Evolutionary conservation across 768 basidiomycete species (phyloP).

Genomic region (Mycena rebaudengoi): DNA sequence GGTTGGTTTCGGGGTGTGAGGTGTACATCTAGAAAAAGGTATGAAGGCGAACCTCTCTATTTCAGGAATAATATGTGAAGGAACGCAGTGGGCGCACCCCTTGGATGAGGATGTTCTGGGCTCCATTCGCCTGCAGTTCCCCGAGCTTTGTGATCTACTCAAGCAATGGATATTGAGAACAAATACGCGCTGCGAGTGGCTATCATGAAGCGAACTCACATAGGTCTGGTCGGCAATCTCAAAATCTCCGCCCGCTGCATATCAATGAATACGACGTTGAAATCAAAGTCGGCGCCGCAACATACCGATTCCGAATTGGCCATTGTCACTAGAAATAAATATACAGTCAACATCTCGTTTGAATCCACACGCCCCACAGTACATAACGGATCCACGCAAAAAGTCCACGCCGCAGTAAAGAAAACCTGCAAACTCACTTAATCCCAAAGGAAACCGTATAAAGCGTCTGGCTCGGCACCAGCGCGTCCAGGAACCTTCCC

Average conservation of each 20-base stretch:
- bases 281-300: neutral
- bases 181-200: too few species aligned
- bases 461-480: constrained; percentile 37
- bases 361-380: neutral
- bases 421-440: constrained; percentile 38
- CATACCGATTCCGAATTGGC: constrained; percentile 36
- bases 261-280: neutral
- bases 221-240: constrained; percentile 33
- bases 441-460: constrained; percentile 43
- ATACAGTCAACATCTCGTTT: too few species aligned
- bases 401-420: too few species aligned
- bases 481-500: constrained; percentile 37
- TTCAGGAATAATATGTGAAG: neutral
- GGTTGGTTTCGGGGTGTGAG: constrained; percentile 35
- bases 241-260: constrained; percentile 35
- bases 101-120: constrained; percentile 41
- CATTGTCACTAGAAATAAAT: constrained; percentile 30
- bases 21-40: constrained; percentile 46
- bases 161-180: too few species aligned
- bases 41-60: neutral
- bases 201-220: constrained; percentile 7
- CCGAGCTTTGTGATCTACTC: constrained; percentile 37
- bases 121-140: constrained; percentile 39
- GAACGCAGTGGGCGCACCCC: constrained; percentile 24
- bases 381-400: neutral